These are phyloP conservation scores for Chimonanthus praecox DNA, from an alignment of 164 flowering plant species.

Conservation along the genomic window DNA sequence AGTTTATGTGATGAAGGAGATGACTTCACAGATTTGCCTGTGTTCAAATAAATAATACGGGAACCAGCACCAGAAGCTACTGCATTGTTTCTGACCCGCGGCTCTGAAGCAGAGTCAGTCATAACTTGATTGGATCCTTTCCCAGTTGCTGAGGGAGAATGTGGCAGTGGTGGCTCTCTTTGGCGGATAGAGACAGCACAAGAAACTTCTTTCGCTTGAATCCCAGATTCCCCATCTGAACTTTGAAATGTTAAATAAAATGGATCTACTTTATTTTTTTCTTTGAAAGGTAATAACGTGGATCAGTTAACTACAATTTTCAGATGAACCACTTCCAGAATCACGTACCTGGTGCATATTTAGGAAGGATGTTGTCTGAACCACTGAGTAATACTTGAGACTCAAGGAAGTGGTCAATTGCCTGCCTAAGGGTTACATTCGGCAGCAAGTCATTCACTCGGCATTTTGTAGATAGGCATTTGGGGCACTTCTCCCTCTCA, in stretches of 20 bases:
- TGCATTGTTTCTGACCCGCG: slow-evolving; percentile 16
- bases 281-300: background rate
- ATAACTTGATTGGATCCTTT: slow-evolving; percentile 50
- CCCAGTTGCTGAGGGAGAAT: slow-evolving; percentile 52
- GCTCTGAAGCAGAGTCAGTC: slow-evolving; percentile 22
- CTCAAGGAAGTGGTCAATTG: slow-evolving; percentile 61
- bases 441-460: slow-evolving; percentile 57
- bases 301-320: background rate
- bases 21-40: slow-evolving; percentile 19
- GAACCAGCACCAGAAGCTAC: slow-evolving; percentile 17
- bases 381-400: slow-evolving; percentile 41
- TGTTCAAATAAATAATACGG: slow-evolving; percentile 15
- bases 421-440: slow-evolving; percentile 65
- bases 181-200: slow-evolving; percentile 32
- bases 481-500: slow-evolving; percentile 58
- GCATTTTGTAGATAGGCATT: slow-evolving; percentile 54
- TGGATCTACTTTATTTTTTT: background rate
- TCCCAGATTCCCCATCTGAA: slow-evolving; percentile 82
- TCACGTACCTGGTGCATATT: slow-evolving; percentile 58
- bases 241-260: background rate
- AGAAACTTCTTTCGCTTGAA: slow-evolving; percentile 48
- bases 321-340: background rate
- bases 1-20: slow-evolving; percentile 14
- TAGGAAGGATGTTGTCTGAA: slow-evolving; percentile 35
- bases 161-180: slow-evolving; percentile 29